A percentile compares a stretch with the other conserved stretches of the same genome.
These are phyloP conservation scores for Linaria vulgaris DNA, from an alignment of 257 asterid genomes.

Conservation along the genomic window DNA sequence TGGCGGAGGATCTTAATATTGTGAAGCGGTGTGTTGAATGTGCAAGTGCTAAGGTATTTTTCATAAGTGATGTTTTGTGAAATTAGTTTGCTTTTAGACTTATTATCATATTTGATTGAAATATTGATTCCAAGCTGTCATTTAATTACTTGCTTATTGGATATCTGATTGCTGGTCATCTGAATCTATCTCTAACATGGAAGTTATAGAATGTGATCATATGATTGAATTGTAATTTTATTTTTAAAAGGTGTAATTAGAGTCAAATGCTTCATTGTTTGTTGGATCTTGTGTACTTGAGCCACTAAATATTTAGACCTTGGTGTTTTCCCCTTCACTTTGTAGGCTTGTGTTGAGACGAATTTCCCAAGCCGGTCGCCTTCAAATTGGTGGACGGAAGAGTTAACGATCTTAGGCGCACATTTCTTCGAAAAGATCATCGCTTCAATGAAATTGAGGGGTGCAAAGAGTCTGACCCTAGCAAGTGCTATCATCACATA, in stretches of 20 bases:
- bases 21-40: conserved; percentile 74
- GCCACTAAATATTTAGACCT: too few species aligned
- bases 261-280: too few species aligned
- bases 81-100: too few species aligned
- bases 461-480: conserved; percentile 72
- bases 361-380: conserved; percentile 96
- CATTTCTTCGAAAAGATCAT: conserved; percentile 63
- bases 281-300: too few species aligned
- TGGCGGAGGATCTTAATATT: conserved; percentile 74
- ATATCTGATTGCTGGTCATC: neutral
- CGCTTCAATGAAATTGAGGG: conserved; percentile 59
- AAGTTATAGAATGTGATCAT: too few species aligned
- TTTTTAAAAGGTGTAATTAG: too few species aligned
- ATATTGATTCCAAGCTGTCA: too few species aligned
- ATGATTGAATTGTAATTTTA: too few species aligned
- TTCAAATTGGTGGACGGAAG: conserved; percentile 99
- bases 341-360: conserved; percentile 87
- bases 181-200: too few species aligned
- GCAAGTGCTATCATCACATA: conserved; percentile 86
- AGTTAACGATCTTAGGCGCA: conserved; percentile 69
- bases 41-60: conserved; percentile 74
- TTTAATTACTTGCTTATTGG: neutral
- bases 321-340: neutral
- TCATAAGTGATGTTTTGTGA: too few species aligned
- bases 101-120: too few species aligned